These are phyloP conservation scores for Penicillium pancosmium DNA, from an alignment of 495 filamentous ascomycete genomes.

Conservation along the genomic window DNA sequence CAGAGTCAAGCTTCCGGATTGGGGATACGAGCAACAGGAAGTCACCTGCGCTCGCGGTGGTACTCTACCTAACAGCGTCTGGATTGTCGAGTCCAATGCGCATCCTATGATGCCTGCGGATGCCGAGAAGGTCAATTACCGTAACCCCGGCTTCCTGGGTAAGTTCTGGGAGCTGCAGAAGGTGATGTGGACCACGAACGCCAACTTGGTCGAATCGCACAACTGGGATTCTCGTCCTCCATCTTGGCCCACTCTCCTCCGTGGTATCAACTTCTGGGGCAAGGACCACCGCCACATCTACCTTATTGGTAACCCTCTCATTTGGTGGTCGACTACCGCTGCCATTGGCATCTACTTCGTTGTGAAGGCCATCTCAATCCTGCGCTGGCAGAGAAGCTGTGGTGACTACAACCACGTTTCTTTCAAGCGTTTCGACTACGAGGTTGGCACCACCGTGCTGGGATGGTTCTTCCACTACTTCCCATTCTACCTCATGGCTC, in stretches of 20 bases:
- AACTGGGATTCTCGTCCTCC: slow-evolving; percentile 96
- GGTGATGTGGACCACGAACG: slow-evolving; percentile 99
- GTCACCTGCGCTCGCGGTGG: slow-evolving; percentile 94
- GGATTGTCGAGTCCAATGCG: slow-evolving; percentile 90
- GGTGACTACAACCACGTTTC: slow-evolving; percentile 76
- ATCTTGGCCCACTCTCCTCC: slow-evolving; percentile 89
- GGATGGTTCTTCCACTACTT: slow-evolving; percentile 98
- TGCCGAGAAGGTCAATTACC: slow-evolving; percentile 93
- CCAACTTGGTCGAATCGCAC: slow-evolving; percentile 93
- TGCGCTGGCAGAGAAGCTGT: slow-evolving; percentile 93
- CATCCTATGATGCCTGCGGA: slow-evolving; percentile 73
- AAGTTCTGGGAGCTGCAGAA: slow-evolving; percentile 99
- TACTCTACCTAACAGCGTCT: slow-evolving; percentile 92
- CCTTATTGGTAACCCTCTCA: slow-evolving; percentile 89
- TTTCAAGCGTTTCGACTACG: slow-evolving; percentile 97
- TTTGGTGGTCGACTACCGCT: slow-evolving; percentile 91
- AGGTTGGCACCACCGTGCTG: slow-evolving; percentile 85
- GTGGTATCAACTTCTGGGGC: slow-evolving; percentile 99
- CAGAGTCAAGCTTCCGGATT: slow-evolving; percentile 96
- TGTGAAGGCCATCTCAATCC: slow-evolving; percentile 85
- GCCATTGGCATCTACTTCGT: slow-evolving; percentile 75
- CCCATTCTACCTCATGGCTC: slow-evolving; percentile 97
- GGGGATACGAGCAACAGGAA: slow-evolving; percentile 97
- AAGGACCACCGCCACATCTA: slow-evolving; percentile 93
- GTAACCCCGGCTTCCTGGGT: slow-evolving; percentile 91